Conservation (phyloP, 1,139 yeast species). For the Zhuliangozyma parablackwelliae region DNA sequence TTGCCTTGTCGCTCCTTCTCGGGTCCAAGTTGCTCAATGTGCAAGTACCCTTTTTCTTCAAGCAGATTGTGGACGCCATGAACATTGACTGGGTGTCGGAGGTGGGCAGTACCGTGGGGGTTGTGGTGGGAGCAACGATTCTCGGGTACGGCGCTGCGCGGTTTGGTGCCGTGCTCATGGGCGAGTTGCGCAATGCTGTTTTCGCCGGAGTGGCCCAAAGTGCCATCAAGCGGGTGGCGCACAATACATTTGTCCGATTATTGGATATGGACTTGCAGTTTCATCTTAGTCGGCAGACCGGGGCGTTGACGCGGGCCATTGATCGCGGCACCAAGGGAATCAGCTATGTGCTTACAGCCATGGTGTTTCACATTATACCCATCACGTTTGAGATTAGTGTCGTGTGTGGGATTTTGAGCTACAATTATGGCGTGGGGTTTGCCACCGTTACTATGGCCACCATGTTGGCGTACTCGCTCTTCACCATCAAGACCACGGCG, state of each 20-base stretch:
- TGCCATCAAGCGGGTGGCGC: conserved; percentile 88
- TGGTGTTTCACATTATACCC: conserved; percentile 96
- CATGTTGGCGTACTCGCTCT: conserved; percentile 79
- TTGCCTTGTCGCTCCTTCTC: conserved; percentile 70
- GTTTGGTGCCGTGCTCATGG: conserved; percentile 90
- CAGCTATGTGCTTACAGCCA: conserved; percentile 84
- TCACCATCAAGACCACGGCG: conserved; percentile 88
- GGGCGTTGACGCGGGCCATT: conserved; percentile 92
- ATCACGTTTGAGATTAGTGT: conserved; percentile 86
- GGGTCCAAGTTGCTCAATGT: conserved; percentile 84
- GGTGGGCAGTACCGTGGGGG: conserved; percentile 50
- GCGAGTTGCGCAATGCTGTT: conserved; percentile 90
- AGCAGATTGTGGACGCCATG: conserved; percentile 85
- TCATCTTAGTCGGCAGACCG: conserved; percentile 89
- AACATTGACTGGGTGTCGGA: conserved; percentile 78
- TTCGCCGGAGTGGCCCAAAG: conserved; percentile 94
- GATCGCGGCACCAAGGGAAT: conserved; percentile 98
- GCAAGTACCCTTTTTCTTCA: conserved; percentile 93
- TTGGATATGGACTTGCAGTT: conserved; percentile 83
- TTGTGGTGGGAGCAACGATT: conserved; percentile 68
- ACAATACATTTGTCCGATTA: conserved; percentile 79
- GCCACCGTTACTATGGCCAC: conserved; percentile 88
- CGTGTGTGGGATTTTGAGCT: conserved; percentile 90
- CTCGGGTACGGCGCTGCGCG: conserved; percentile 91
- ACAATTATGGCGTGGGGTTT: conserved; percentile 83